Percentiles rank a stretch among this genome's conserved stretches.
phyloP scores from a whole-genome alignment of 148 eudicot genomes.

The Arbutus unedo region DNA sequence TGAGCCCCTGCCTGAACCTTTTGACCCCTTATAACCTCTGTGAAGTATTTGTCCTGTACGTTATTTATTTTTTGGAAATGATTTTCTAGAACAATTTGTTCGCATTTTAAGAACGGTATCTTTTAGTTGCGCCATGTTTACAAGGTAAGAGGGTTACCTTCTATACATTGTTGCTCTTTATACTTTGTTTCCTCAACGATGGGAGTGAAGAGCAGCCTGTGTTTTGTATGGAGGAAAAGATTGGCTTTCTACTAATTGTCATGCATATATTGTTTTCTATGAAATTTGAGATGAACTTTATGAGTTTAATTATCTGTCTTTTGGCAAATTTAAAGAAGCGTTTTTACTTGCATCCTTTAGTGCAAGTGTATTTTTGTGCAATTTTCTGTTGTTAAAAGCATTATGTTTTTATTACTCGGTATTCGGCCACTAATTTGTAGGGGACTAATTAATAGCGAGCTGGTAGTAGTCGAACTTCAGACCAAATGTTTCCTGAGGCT shows the following conservation, averaged over 20 bases:
- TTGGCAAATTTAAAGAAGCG: background rate
- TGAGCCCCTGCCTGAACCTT: constrained; percentile 85
- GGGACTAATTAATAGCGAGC: too few species aligned
- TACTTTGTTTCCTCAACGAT: background rate
- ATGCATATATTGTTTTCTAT: background rate
- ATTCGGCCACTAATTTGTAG: too few species aligned
- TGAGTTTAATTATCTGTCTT: background rate
- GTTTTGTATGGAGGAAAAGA: background rate
- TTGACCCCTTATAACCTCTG: constrained; percentile 57
- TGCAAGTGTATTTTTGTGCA: too few species aligned
- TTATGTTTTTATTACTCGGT: too few species aligned
- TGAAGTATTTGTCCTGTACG: constrained; percentile 8
- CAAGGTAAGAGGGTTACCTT: background rate
- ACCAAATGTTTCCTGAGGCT: too few species aligned
- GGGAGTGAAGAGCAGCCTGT: background rate
- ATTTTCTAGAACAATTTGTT: background rate
- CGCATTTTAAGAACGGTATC: background rate
- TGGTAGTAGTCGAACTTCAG: too few species aligned
- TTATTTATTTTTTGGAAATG: background rate
- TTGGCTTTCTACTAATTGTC: background rate
- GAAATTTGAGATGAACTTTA: background rate
- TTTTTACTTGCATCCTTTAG: too few species aligned
- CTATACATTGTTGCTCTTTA: background rate
- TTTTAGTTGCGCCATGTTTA: background rate
- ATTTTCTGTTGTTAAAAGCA: too few species aligned